These are phyloP conservation scores for Yamadazyma olivae DNA, from an alignment of 805 yeast species.

Conservation along the genomic window DNA sequence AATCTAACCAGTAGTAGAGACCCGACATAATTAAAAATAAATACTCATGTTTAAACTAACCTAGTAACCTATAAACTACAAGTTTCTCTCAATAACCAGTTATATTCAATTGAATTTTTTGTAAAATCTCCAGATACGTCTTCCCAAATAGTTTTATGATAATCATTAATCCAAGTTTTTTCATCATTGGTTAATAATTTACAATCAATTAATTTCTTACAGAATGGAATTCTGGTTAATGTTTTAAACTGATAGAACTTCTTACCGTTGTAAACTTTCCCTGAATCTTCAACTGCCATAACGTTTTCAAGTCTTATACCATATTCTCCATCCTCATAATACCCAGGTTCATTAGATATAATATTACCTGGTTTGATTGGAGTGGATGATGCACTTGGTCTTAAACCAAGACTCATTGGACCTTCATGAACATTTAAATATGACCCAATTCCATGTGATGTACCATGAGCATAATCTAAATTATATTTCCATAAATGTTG, in stretches of 20 bases:
- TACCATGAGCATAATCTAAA: conserved; percentile 60
- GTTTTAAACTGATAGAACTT: conserved; percentile 73
- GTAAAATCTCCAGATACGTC: conserved; percentile 40
- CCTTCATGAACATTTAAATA: conserved; percentile 62
- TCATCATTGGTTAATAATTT: conserved; percentile 58
- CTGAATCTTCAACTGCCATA: conserved; percentile 44
- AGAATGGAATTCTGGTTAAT: conserved; percentile 81
- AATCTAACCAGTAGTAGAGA: too few relatives aligned
- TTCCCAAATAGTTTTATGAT: conserved; percentile 57
- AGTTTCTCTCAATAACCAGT: conserved; percentile 53
- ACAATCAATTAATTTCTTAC: conserved; percentile 64
- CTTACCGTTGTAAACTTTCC: conserved; percentile 47
- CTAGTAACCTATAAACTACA: not conserved
- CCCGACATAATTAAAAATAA: too few relatives aligned
- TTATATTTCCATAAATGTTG: conserved; percentile 56
- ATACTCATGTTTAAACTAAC: not conserved
- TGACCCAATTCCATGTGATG: conserved; percentile 65
- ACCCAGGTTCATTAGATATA: conserved; percentile 62
- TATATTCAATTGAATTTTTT: conserved; percentile 34
- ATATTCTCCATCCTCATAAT: conserved; percentile 55
- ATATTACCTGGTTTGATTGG: conserved; percentile 51
- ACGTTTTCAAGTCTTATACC: conserved; percentile 58
- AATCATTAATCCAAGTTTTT: conserved; percentile 62
- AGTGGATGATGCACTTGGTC: conserved; percentile 45
- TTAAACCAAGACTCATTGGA: conserved; percentile 59